phyloP scores from a whole-genome alignment of 23 red algal genomes.

The Gracilaria caudata region DNA sequence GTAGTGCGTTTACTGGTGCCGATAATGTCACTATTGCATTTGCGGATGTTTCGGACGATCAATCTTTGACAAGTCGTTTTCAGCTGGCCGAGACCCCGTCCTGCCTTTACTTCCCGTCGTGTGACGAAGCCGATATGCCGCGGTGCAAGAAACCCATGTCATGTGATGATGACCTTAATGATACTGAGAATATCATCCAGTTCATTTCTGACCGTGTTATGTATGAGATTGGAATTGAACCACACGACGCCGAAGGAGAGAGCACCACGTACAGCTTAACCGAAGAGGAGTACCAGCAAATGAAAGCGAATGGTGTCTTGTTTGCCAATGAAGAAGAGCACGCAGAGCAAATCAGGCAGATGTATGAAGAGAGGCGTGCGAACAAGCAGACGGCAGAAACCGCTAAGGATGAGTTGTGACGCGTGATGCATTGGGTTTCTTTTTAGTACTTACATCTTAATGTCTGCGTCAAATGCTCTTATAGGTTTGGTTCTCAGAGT shows the following conservation, averaged over 20 bases:
- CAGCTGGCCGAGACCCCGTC: conserved; percentile 19
- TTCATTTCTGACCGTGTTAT: conserved; percentile 47
- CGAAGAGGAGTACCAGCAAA: conserved; percentile 41
- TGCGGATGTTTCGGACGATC: conserved; percentile 12
- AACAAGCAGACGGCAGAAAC: not conserved
- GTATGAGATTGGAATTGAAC: conserved; percentile 45
- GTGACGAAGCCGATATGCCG: conserved; percentile 29
- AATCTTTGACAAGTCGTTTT: conserved; percentile 12
- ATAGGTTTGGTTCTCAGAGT: not conserved
- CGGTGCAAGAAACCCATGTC: conserved; percentile 31
- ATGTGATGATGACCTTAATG: conserved; percentile 40
- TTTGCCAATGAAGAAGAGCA: conserved; percentile 63
- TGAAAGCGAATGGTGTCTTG: conserved; percentile 47
- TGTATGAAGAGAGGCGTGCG: conserved; percentile 11
- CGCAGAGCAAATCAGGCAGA: conserved; percentile 28
- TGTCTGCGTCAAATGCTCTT: not conserved
- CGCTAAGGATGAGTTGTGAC: conserved; percentile 23
- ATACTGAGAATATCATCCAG: conserved; percentile 63
- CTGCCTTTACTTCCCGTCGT: conserved; percentile 38
- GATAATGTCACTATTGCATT: conserved; percentile 47
- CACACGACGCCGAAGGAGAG: conserved; percentile 5
- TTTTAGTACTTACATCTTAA: not conserved
- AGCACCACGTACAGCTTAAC: conserved; percentile 14
- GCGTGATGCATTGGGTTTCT: not conserved
- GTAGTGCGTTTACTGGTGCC: conserved; percentile 47